Conservation (phyloP, 306 rosid species). For the Alnus rubra region DNA sequence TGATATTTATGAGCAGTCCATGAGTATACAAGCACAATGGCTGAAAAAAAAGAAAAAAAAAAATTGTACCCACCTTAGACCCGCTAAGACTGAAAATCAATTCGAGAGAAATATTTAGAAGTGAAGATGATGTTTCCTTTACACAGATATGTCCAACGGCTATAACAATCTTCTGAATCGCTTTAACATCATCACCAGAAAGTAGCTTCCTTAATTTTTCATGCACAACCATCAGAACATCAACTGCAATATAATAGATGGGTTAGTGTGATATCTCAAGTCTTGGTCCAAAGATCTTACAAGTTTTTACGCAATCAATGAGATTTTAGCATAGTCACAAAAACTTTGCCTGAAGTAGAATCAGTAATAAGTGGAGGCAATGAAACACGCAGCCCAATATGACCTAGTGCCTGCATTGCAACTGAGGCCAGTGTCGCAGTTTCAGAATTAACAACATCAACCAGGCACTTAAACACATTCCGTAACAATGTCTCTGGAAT, state of each 20-base stretch:
- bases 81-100: conserved; percentile 73
- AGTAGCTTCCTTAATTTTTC: conserved; percentile 83
- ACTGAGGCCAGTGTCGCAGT: conserved; percentile 73
- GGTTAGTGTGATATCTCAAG: conserved; percentile 28
- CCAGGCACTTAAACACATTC: conserved; percentile 65
- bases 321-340: conserved; percentile 22
- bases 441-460: conserved; percentile 77
- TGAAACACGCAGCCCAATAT: conserved; percentile 73
- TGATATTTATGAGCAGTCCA: background rate
- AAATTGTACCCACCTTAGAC: conserved; percentile 63
- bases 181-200: conserved; percentile 69
- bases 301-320: background rate
- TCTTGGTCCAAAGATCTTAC: conserved; percentile 14
- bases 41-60: conserved; percentile 4
- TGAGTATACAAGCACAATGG: conserved; percentile 7
- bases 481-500: conserved; percentile 59
- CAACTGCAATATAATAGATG: conserved; percentile 65
- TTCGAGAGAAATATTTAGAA: conserved; percentile 68
- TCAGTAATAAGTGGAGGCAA: conserved; percentile 61
- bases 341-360: conserved; percentile 61
- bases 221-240: conserved; percentile 52
- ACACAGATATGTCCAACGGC: conserved; percentile 86
- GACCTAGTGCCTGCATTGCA: conserved; percentile 95
- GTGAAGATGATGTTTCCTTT: conserved; percentile 69
- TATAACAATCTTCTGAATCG: conserved; percentile 72